phyloP scores from a whole-genome alignment of 2,329 filamentous ascomycete species.

The Nemania bipapillata region DNA sequence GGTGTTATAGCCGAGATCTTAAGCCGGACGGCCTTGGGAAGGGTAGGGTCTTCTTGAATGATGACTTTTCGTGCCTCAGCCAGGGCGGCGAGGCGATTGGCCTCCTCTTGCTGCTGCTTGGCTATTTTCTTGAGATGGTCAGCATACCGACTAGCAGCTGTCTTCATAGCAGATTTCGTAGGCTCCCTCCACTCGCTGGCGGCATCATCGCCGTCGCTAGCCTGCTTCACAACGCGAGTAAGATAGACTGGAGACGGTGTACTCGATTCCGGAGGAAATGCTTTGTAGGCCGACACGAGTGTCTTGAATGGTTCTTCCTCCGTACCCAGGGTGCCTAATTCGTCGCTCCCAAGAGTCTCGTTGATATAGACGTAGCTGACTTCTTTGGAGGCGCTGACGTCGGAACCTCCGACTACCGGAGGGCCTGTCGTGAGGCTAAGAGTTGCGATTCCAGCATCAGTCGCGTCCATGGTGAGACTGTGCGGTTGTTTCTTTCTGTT shows the following conservation, averaged over 20 bases:
- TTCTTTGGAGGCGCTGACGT: no score
- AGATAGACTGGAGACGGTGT: no score
- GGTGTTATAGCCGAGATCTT: conserved; percentile 32
- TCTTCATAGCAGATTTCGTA: conserved; percentile 32
- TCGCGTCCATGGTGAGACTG: no score
- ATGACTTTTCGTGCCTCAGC: conserved; percentile 36
- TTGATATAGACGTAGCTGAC: conserved; percentile 39
- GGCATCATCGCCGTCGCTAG: conserved; percentile 15
- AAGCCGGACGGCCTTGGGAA: conserved; percentile 31
- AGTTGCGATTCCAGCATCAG: no score
- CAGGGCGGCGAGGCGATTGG: conserved; percentile 32
- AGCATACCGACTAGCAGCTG: conserved; percentile 33
- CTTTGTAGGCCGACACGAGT: conserved; percentile 37
- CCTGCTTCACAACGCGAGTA: conserved; percentile 21
- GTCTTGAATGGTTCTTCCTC: conserved; percentile 36
- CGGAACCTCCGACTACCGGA: no score
- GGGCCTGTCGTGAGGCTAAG: no score
- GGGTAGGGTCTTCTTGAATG: conserved; percentile 30
- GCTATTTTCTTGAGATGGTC: conserved; percentile 36
- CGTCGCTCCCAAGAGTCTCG: conserved; percentile 34
- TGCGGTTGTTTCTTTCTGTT: no score
- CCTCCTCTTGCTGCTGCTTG: conserved; percentile 36
- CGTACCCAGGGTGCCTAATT: conserved; percentile 30
- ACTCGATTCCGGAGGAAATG: conserved; percentile 33
- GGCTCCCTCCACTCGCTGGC: conserved; percentile 33